Evolutionary conservation across 768 basidiomycete genomes (phyloP).

Genomic region (Coprinopsis cinerea): DNA sequence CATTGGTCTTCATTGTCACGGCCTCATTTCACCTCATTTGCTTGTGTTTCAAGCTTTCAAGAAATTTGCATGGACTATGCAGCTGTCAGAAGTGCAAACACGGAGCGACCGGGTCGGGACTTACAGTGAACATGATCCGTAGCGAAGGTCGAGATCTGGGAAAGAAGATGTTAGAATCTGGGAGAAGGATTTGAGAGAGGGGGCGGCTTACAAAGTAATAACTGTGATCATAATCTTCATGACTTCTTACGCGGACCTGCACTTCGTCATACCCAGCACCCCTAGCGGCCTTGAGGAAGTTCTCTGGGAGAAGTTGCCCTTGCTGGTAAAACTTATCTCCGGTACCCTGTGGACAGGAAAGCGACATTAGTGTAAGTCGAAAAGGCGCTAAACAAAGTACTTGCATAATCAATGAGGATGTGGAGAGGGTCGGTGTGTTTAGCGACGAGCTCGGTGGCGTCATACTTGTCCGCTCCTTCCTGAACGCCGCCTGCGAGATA

Average conservation of each 20-base stretch:
- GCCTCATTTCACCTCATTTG: too few relatives aligned
- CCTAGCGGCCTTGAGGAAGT: conserved; percentile 75
- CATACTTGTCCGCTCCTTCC: conserved; percentile 71
- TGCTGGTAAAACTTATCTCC: conserved; percentile 79
- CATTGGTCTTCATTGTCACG: background rate
- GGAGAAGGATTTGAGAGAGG: background rate
- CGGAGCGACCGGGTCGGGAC: conserved; percentile 21
- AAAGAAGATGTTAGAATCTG: background rate
- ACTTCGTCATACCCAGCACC: conserved; percentile 65
- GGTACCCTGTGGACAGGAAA: conserved; percentile 47
- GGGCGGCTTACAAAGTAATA: conserved; percentile 71
- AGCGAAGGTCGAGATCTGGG: conserved; percentile 83
- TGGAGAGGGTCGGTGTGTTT: conserved; percentile 58
- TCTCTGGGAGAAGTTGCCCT: conserved; percentile 86
- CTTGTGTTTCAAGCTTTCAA: conserved; percentile 47
- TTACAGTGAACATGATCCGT: conserved; percentile 85
- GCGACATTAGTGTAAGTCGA: background rate
- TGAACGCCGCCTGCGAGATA: conserved; percentile 74
- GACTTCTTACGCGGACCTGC: conserved; percentile 72
- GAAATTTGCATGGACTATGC: conserved; percentile 79
- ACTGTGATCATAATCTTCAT: conserved; percentile 83
- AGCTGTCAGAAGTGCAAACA: conserved; percentile 1
- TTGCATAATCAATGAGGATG: conserved; percentile 82
- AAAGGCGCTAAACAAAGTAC: conserved; percentile 22
- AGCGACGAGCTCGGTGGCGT: conserved; percentile 79